Base-by-base conservation (phyloP, 345 rosid species). In the Gossypium thurberi region DNA sequence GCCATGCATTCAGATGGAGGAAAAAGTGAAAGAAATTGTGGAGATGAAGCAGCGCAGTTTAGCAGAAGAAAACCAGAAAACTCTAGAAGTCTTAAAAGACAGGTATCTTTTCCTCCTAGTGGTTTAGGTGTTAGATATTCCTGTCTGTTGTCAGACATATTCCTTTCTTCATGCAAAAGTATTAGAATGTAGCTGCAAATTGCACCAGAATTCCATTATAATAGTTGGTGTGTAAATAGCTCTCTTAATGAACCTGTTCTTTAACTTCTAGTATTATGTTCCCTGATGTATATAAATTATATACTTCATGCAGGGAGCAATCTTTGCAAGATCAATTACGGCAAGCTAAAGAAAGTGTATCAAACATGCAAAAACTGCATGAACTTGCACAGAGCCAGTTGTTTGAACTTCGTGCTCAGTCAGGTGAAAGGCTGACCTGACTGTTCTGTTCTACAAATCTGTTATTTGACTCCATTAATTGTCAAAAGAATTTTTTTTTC, bases 21-120 rank as follows among this genome's bases (percentile, higher is more conserved):
- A 95, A 84, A 95, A 95, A 78, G 94, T 95, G 67, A 95, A 91
- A 84, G 99, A 95, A 83, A 86, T 92, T 74, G 98, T 95, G 83
- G 99, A 95, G 87, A 91, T 95, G 71, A 95, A 91, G 87, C 97
- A 95, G 77, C 91, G 92, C 20, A 89, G 90, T 85, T 82, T 95
- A 82, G 97, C 98, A 33, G 98, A 95, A 88, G 99, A 95, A 83
- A 95, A 95, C 76, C 99, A 93, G 83, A 95, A 95, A 83, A 93
- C 96, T 2, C 79, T 95, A 50, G 99, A 93, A 80, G 88, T 88
- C 71, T 89, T 95, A 46, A 91, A 91, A 81, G 98, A 95, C 57
- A 87, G 98, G 99, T 95, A 84, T 44, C 13, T 9, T 55, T 58
- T 75, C 26, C 65, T 47, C 47, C 26, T 51, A 23, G 13, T 42